Base-by-base conservation (phyloP, 441 rosid genomes). In the Pelargonium australe region DNA sequence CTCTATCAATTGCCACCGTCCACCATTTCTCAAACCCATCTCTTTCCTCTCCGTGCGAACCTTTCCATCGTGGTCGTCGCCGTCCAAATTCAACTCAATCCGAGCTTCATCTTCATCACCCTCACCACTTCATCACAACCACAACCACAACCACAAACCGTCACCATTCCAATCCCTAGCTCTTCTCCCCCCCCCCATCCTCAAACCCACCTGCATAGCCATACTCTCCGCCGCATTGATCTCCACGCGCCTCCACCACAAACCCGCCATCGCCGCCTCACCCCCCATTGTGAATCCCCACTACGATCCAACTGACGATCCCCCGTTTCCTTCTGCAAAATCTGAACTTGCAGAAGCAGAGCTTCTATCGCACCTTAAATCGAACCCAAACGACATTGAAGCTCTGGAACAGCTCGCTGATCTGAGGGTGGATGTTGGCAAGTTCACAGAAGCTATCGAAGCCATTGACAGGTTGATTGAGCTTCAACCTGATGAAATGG, bases 201-300 rank as follows among this genome's bases (percentile, higher is more conserved):
- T 90, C 64, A 88, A 76, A 80, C 47, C 85, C 72, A 67, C 91
- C 60, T 82, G 80, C 82, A 73, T 91, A 69, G 68, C 89, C 20
- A 17, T 89, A 17, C 79, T 91, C 4, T 84, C 98, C n/a, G 90
- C 92, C 58, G 90, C 87, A 0, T 14, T 93, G 0, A 66, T 89
- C 81, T 77, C 88, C 75, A 69, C 80, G 31, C 84, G 88, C n/a
- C 73, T 85, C 61, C 85, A 82, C 47, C 68, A 2, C 63, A 85
- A 76, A 67, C 87, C 88, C 0, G 85, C 87, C 9, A 66, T 83
- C 62, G 93, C 98, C 31, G 51, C 83, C 49, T 63, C 82, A 3
- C 51, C 83, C 5, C 51, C 88, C 23, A 37, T 76, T 2, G 76
- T 73, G 28, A 82, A 81, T 40, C 70, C 83, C 31, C 16, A 66